Base-by-base conservation (phyloP, 371 early-diverging fungal genomes). In the Chytridiales sp. region DNA sequence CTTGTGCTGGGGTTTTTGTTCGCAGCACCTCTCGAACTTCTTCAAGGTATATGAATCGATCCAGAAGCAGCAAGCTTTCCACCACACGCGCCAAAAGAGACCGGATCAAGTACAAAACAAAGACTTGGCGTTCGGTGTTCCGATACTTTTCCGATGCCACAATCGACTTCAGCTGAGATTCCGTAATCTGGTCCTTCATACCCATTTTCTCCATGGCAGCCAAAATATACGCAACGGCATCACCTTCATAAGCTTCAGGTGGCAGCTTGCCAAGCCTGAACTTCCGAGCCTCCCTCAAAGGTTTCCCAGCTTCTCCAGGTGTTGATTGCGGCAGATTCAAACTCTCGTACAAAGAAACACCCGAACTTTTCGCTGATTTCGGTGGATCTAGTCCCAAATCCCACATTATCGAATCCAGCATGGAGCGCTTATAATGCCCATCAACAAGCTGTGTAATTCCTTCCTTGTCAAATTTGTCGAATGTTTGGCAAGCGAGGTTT, bases 1-100 rank as follows among this genome's bases (percentile, higher is more conserved):
- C 24, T 11, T 49, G 13, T 0, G n/a, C n/a, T n/a, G n/a, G n/a
- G n/a, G n/a, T n/a, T n/a, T n/a, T n/a, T n/a, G n/a, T n/a, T n/a
- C 24, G 31, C 58, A 11, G 27, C 35, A 6, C 17, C 36, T 43
- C 22, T 59, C 21, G 43, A 62, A 40, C 54, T 46, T 83, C 84
- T 29, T 72, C 62, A 34, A 90, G 61, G 55, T 77, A 85, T 15
- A 84, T 47, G 60, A 79, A 87, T 15, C 92, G 79, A 66, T 91
- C 92, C 24, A 87, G 64, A 27, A 89, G 59, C 30, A 91, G 76
- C 64, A 90, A 77, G 42, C 85, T 82, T 62, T 91, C 92, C 40
- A 88, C 64, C 11, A 86, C 71, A n/a, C 86, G 83, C 1, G 83
- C 86, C 4, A 89, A 64, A 56, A 90, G 61, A 1, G 82, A 82